Conservation (phyloP, 768 basidiomycete genomes). For the Ramaria sp. region DNA sequence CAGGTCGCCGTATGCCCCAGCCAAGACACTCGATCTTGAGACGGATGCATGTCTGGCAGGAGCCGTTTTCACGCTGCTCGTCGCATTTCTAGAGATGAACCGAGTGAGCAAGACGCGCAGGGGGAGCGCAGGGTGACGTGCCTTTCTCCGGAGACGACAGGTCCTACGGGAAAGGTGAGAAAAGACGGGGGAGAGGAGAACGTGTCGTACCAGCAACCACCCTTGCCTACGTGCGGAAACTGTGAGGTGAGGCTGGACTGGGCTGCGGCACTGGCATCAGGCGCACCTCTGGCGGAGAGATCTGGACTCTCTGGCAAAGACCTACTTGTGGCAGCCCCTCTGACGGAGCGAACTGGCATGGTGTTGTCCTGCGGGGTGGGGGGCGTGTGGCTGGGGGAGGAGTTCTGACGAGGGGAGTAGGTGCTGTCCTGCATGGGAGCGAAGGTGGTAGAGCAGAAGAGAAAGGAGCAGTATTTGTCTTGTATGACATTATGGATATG, state of each 20-base stretch:
- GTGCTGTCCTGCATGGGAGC: neutral
- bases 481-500: neutral
- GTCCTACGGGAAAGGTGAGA: constrained; percentile 40
- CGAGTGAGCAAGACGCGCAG: neutral
- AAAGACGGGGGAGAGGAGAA: constrained; percentile 2
- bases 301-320: constrained; percentile 3
- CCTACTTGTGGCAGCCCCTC: neutral
- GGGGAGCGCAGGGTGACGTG: constrained; percentile 24
- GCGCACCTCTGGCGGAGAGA: constrained; percentile 1
- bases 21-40: constrained; percentile 75
- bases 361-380: constrained; percentile 7
- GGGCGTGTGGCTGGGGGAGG: constrained; percentile 9
- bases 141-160: constrained; percentile 74
- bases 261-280: neutral
- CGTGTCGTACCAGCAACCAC: constrained; percentile 65
- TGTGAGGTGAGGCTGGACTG: neutral
- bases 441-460: constrained; percentile 1
- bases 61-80: constrained; percentile 67
- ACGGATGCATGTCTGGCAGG: constrained; percentile 73
- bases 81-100: constrained; percentile 63
- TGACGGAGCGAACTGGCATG: constrained; percentile 1
- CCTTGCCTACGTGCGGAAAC: constrained; percentile 32
- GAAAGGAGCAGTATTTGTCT: neutral
- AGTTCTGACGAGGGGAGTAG: neutral
- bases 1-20: constrained; percentile 74